These are phyloP conservation scores for Podila verticillata DNA, from an alignment of 192 early-diverging fungal species.

Conservation along the genomic window DNA sequence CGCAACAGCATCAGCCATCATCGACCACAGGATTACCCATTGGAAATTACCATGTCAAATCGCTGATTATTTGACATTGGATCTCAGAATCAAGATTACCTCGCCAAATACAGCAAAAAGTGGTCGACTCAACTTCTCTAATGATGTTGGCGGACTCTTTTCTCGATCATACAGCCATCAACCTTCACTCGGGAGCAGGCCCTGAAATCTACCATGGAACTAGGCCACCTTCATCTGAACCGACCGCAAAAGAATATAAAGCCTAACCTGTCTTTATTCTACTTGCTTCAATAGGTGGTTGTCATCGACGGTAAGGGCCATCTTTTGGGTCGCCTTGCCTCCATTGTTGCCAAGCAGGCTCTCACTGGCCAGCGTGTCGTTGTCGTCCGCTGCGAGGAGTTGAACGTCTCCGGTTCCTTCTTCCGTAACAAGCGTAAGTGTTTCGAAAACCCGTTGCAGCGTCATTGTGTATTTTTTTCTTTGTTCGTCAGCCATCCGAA, in stretches of 20 bases:
- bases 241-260: not conserved
- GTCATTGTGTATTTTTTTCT: not conserved
- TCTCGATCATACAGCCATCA: not conserved
- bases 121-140: not conserved
- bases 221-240: not conserved
- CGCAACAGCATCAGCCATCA: not conserved
- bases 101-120: not conserved
- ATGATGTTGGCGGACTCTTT: not conserved
- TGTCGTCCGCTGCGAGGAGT: slow-evolving; percentile 98
- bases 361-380: slow-evolving; percentile 98
- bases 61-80: slow-evolving; percentile 11
- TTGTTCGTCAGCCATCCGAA: no score
- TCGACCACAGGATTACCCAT: not conserved
- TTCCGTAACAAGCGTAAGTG: slow-evolving; percentile 98
- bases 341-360: slow-evolving; percentile 97
- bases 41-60: slow-evolving; percentile 18
- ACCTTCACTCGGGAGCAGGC: not conserved
- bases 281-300: slow-evolving; percentile 76
- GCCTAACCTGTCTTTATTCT: not conserved
- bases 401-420: slow-evolving; percentile 98
- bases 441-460: no score
- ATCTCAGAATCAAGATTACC: not conserved
- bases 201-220: not conserved
- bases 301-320: slow-evolving; percentile 99
- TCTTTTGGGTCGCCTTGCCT: slow-evolving; percentile 96